A percentile compares a stretch with the other conserved stretches of the same genome.
Evolutionary conservation across 345 rosid genomes (phyloP).

Genomic region (Gossypium herbaceum): DNA sequence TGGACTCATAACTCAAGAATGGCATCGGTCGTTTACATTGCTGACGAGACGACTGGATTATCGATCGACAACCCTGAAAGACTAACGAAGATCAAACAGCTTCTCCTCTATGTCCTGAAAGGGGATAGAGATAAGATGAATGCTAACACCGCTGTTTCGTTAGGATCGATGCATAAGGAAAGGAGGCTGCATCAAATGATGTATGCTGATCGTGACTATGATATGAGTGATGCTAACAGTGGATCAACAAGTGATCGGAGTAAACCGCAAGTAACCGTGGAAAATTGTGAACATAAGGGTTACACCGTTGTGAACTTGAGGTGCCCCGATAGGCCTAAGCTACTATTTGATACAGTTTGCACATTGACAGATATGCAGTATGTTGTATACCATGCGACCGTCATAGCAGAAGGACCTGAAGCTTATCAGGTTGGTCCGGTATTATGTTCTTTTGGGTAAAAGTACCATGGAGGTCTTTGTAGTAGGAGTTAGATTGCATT

Average conservation of each 20-base stretch:
- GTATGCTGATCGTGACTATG: constrained; percentile 83
- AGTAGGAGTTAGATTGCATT: too few species aligned
- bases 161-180: constrained; percentile 65
- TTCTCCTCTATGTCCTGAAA: constrained; percentile 59
- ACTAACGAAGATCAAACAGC: constrained; percentile 56
- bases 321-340: constrained; percentile 70
- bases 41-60: constrained; percentile 47
- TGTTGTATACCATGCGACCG: constrained; percentile 65
- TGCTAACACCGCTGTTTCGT: constrained; percentile 65
- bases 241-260: constrained; percentile 36
- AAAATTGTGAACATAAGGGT: constrained; percentile 56
- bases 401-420: constrained; percentile 71
- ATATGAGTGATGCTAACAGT: constrained; percentile 27
- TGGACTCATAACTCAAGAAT: constrained; percentile 88
- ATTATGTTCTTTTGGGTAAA: too few species aligned
- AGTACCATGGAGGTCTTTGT: too few species aligned
- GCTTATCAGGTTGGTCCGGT: constrained; percentile 56
- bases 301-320: constrained; percentile 69
- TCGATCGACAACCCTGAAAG: constrained; percentile 51
- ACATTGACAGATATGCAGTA: constrained; percentile 83
- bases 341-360: constrained; percentile 72
- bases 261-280: constrained; percentile 56
- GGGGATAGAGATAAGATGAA: constrained; percentile 58
- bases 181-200: constrained; percentile 83
- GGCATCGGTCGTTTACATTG: constrained; percentile 75